Evolutionary conservation across 2,329 filamentous ascomycete genomes (phyloP).

Genomic region (Colletotrichum camelliae): DNA sequence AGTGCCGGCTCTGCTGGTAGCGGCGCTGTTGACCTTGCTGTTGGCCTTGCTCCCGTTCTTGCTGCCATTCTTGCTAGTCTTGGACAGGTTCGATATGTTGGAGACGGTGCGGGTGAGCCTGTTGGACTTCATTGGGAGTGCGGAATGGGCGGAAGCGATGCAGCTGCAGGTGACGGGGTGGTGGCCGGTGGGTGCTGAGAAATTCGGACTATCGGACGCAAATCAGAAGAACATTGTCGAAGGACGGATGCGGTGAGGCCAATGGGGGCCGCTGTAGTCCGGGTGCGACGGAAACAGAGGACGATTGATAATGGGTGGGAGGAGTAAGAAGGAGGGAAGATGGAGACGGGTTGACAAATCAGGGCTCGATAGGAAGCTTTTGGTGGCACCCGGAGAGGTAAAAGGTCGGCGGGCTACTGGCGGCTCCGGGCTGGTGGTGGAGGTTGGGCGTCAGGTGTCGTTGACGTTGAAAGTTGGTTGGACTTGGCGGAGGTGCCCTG

Average conservation of each 20-base stretch:
- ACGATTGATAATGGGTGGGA: background rate
- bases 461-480: background rate
- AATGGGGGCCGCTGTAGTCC: background rate
- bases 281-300: constrained; percentile 2
- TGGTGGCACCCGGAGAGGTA: background rate
- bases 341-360: constrained; percentile 11
- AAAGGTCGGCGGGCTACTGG: background rate
- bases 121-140: constrained; percentile 4
- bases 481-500: background rate
- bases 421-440: background rate
- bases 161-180: background rate
- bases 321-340: background rate
- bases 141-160: constrained; percentile 1
- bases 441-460: background rate
- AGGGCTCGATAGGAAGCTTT: background rate
- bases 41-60: background rate
- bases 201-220: background rate
- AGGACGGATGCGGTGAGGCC: background rate
- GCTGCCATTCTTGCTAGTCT: background rate
- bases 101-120: constrained; percentile 2
- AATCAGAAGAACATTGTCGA: background rate
- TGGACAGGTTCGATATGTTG: constrained; percentile 7
- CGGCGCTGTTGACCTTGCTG: constrained; percentile 22
- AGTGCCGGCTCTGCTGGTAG: constrained; percentile 27
- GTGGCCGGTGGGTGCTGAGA: background rate